Conservation (phyloP, 306 rosid genomes). For the Quercus rubra region DNA sequence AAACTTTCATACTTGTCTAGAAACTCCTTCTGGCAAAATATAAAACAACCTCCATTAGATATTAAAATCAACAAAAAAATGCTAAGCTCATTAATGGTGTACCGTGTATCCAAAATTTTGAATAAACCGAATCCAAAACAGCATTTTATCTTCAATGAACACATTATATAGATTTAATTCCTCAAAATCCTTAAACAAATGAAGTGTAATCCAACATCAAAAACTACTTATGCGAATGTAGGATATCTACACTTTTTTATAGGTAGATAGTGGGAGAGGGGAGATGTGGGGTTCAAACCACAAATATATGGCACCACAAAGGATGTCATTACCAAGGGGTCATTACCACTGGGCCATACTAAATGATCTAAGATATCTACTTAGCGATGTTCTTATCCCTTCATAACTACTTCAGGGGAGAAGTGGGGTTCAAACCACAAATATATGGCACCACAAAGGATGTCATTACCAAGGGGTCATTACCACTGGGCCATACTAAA, state of each 20-base stretch:
- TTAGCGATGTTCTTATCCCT: too few species aligned
- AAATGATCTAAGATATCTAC: background rate
- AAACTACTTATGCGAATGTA: too few species aligned
- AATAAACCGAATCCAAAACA: background rate
- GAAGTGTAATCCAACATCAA: background rate
- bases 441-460: background rate
- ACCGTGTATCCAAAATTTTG: background rate
- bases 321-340: too few species aligned
- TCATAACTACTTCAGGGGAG: too few species aligned
- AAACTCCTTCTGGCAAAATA: slow-evolving; percentile 78
- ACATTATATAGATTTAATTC: background rate
- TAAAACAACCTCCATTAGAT: slow-evolving; percentile 24
- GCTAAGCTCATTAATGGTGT: background rate
- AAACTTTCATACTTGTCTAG: slow-evolving; percentile 84
- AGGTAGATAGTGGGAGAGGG: background rate
- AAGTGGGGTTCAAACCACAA: too few species aligned
- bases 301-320: background rate
- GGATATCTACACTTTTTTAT: background rate
- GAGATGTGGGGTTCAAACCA: too few species aligned
- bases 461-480: too few species aligned
- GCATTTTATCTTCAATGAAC: background rate
- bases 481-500: too few species aligned
- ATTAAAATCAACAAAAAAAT: background rate
- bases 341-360: too few species aligned
- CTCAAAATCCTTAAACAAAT: background rate